Conservation (phyloP, 2,329 filamentous ascomycete species). For the Orbilia ellipsospora region DNA sequence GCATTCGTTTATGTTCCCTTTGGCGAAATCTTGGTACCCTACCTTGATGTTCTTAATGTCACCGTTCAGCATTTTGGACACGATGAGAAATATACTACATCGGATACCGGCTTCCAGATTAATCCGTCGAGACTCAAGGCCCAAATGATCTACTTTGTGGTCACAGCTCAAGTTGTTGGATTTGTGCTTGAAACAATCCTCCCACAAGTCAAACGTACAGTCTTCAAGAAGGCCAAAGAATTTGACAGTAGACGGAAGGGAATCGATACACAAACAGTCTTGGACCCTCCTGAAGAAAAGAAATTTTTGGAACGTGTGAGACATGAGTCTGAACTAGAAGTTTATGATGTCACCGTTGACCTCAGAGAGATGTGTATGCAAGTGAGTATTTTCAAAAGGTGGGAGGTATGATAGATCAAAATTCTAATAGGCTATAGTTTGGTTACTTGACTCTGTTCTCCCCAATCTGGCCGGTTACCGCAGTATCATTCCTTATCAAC, state of each 20-base stretch:
- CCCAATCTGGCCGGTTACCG: constrained; percentile 93
- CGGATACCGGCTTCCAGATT: constrained; percentile 76
- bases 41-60: constrained; percentile 82
- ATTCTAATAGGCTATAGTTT: constrained; percentile 61
- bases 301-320: constrained; percentile 84
- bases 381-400: constrained; percentile 62
- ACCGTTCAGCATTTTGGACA: constrained; percentile 80
- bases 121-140: constrained; percentile 84
- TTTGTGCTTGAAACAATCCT: constrained; percentile 85
- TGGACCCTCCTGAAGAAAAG: constrained; percentile 80
- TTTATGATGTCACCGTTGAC: constrained; percentile 90
- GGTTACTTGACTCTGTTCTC: constrained; percentile 92
- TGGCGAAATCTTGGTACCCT: constrained; percentile 81
- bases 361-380: constrained; percentile 94
- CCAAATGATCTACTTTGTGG: constrained; percentile 95
- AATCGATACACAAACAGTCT: constrained; percentile 65
- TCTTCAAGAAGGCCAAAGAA: constrained; percentile 81
- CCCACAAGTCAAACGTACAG: constrained; percentile 83
- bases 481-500: constrained; percentile 88
- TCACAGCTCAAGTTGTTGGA: constrained; percentile 91
- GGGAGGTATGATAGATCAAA: neutral
- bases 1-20: constrained; percentile 96
- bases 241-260: constrained; percentile 73
- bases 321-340: constrained; percentile 80
- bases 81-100: constrained; percentile 74